Base-by-base conservation (phyloP, 2,329 filamentous ascomycete species). In the Fusarium sp. region DNA sequence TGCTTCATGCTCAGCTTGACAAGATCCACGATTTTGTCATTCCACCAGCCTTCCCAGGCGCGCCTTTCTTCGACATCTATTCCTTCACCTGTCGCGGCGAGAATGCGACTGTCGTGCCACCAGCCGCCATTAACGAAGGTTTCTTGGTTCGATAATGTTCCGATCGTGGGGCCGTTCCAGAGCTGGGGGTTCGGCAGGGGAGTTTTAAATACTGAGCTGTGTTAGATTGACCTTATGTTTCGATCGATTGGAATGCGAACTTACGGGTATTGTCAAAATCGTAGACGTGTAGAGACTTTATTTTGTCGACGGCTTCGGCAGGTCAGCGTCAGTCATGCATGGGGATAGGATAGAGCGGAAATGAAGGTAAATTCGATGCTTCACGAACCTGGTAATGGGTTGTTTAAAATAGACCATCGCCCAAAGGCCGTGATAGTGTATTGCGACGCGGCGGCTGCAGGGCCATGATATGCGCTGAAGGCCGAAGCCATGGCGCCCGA, bases 241-340 rank as follows among this genome's bases (percentile, higher is more conserved):
- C 10, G 35, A 20, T 31, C 13, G 25, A 37, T 21, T 20, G 15
- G 33, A 20, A 29, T 29, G 52, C 40, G 23, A 23, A 67, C 90
- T 77, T 82, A 95, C 92, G 82, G 36, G 95, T 98, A 76, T 99
- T 98, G 80, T 99, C 96, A 78, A 98, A 99, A 79, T 99, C 96
- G 81, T 98, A 98, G 71, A 99, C 87, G 76, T 98, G 95, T 51
- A 99, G 88, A 11, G 88, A 82, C 76, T 88, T 93, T 79, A 98
- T 90, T 55, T 88, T 83, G 40, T 91, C 84, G 13, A 89, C 84
- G 31, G 87, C 86, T 87, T 68, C 69, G 11, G 8, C 21, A 11
- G 25, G 53, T 66, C 33, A 64, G 55, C 39, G 25, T 13, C 35
- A 52, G 47, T 14, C 74, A 54, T 73, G 64, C 74, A 54, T 73